Conservation (phyloP, 1,139 yeast species). For the Pichia inconspicua region DNA sequence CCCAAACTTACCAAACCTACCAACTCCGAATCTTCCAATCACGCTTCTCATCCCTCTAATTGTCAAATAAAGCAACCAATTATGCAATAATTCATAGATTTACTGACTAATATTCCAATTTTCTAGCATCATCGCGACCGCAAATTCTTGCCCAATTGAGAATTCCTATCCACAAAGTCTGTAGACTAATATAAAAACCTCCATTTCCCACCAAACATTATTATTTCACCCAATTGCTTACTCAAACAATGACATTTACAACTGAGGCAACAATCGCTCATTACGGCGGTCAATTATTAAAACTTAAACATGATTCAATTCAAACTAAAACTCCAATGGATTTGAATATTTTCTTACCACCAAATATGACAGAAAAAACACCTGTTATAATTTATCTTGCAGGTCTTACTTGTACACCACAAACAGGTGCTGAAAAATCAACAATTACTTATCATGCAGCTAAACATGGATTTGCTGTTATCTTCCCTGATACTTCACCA, state of each 20-base stretch:
- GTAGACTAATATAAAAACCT: not conserved
- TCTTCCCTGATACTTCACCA: conserved; percentile 96
- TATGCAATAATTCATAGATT: too few relatives aligned
- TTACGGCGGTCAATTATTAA: conserved; percentile 70
- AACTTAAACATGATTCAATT: conserved; percentile 65
- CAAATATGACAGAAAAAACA: conserved; percentile 34
- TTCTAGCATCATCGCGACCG: too few relatives aligned
- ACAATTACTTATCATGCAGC: conserved; percentile 77
- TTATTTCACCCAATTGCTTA: not conserved
- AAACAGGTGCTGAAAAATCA: conserved; percentile 93
- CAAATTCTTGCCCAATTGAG: not conserved
- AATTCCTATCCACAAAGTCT: not conserved
- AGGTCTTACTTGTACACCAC: conserved; percentile 90
- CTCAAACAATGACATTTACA: conserved; percentile 39
- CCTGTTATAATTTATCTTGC: conserved; percentile 80
- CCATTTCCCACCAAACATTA: not conserved
- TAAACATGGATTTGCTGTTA: conserved; percentile 75
- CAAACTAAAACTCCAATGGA: conserved; percentile 69
- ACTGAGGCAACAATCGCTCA: conserved; percentile 51
- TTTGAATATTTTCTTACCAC: conserved; percentile 76
- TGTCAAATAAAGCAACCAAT: too few relatives aligned
- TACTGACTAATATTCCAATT: too few relatives aligned
- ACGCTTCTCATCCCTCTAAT: too few relatives aligned
- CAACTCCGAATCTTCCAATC: too few relatives aligned
- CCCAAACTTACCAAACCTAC: too few relatives aligned